These are phyloP conservation scores for Xylaria sp. DNA, from an alignment of 495 filamentous ascomycete species.

Conservation along the genomic window DNA sequence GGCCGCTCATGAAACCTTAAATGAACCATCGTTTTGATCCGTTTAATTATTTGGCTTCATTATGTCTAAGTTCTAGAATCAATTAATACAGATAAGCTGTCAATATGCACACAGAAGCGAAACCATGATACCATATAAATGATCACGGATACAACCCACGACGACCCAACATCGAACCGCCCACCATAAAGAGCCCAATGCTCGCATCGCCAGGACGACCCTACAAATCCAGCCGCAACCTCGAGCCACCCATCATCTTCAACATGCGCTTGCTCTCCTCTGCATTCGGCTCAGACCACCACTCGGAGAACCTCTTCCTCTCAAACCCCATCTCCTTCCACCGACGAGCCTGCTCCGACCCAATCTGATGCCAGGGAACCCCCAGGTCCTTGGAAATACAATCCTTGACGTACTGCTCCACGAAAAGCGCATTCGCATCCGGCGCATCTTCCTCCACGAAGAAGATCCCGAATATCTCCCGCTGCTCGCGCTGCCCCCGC, in stretches of 20 bases:
- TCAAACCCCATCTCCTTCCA: slow-evolving; percentile 43
- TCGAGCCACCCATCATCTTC: slow-evolving; percentile 30
- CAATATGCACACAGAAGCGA: too few relatives aligned
- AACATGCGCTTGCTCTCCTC: slow-evolving; percentile 24
- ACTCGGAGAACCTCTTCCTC: slow-evolving; percentile 39
- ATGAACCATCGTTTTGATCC: too few relatives aligned
- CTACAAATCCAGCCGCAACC: slow-evolving; percentile 30
- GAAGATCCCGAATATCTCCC: slow-evolving; percentile 16
- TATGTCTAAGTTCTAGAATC: too few relatives aligned
- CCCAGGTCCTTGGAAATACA: slow-evolving; percentile 45
- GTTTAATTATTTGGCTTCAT: too few relatives aligned
- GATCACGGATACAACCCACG: background rate
- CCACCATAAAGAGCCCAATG: background rate
- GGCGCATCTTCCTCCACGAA: slow-evolving; percentile 23
- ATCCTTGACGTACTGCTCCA: slow-evolving; percentile 33
- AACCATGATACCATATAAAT: background rate
- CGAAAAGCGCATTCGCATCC: background rate
- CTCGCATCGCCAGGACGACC: background rate
- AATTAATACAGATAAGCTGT: too few relatives aligned
- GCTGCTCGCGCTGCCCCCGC: slow-evolving; percentile 5
- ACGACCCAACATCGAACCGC: background rate
- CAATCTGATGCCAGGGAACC: slow-evolving; percentile 44
- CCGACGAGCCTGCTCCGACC: slow-evolving; percentile 35
- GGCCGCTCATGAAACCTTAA: too few relatives aligned
- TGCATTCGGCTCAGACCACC: slow-evolving; percentile 32